A percentile compares a stretch with the other conserved stretches of the same genome.
Evolutionary conservation across 192 early-diverging fungal genomes (phyloP).

Genomic region (Allomyces arbusculus): DNA sequence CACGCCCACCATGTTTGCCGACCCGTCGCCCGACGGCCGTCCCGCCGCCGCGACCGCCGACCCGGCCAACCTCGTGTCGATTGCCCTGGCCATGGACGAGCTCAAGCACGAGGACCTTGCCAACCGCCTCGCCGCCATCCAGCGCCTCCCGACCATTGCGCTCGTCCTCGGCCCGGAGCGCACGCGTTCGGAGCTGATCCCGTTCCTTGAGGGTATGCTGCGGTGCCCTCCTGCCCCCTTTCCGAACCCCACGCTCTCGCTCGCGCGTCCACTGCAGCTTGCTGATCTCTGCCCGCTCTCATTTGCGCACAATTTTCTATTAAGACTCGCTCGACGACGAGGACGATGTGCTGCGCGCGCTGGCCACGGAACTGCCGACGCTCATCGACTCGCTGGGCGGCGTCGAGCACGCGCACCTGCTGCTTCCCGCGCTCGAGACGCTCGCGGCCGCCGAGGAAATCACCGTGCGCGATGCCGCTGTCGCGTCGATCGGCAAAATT

Average conservation of each 20-base stretch:
- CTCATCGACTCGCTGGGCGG: slow-evolving; percentile 93
- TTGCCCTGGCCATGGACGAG: slow-evolving; percentile 79
- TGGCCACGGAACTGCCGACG: slow-evolving; percentile 83
- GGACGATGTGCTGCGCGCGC: slow-evolving; percentile 81
- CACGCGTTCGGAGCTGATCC: slow-evolving; percentile 86
- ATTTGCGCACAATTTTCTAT: neutral
- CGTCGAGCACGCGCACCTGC: slow-evolving; percentile 56
- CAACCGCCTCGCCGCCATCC: slow-evolving; percentile 64
- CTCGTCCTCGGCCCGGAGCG: slow-evolving; percentile 84
- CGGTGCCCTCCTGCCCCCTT: slow-evolving; percentile 4
- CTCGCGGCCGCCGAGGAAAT: slow-evolving; percentile 94
- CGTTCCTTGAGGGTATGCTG: slow-evolving; percentile 82
- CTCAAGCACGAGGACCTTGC: slow-evolving; percentile 79
- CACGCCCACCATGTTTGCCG: too few relatives aligned
- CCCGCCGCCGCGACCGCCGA: neutral
- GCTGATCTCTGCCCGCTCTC: slow-evolving; percentile 2
- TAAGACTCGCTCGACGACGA: slow-evolving; percentile 98
- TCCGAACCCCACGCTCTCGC: slow-evolving; percentile 3
- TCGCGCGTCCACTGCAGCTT: neutral
- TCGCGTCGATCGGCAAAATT: slow-evolving; percentile 78
- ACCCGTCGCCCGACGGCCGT: too few relatives aligned
- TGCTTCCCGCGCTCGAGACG: slow-evolving; percentile 82
- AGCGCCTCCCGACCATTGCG: slow-evolving; percentile 62
- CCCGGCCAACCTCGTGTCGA: slow-evolving; percentile 12
- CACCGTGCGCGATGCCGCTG: slow-evolving; percentile 78